These are phyloP conservation scores for Fusarium phyllophilum DNA, from an alignment of 2,329 filamentous ascomycete species.

Conservation along the genomic window DNA sequence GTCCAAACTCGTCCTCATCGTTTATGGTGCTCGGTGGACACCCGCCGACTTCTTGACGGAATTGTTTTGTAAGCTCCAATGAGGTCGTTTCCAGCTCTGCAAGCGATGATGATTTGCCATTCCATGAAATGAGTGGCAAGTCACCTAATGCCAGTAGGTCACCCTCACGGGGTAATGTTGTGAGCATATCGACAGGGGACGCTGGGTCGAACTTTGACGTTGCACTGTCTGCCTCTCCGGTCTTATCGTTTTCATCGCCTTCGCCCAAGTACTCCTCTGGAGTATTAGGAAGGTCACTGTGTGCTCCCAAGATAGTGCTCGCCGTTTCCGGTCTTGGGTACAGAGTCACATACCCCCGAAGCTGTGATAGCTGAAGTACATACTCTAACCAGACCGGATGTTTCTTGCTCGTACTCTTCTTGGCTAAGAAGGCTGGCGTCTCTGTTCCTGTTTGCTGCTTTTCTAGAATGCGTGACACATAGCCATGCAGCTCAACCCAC, in stretches of 20 bases:
- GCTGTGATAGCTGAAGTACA: constrained; percentile 77
- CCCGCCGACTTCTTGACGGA: constrained; percentile 73
- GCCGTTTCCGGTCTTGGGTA: constrained; percentile 74
- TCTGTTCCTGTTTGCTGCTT: constrained; percentile 50
- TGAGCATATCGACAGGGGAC: constrained; percentile 58
- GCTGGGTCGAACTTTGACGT: constrained; percentile 53
- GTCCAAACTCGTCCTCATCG: constrained; percentile 31
- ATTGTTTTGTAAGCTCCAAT: constrained; percentile 64
- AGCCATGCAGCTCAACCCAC: constrained; percentile 87
- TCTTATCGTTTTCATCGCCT: constrained; percentile 39
- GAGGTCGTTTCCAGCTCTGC: constrained; percentile 57
- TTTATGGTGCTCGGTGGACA: constrained; percentile 56
- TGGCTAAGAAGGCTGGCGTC: constrained; percentile 53
- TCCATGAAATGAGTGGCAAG: constrained; percentile 71
- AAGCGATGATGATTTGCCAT: constrained; percentile 61
- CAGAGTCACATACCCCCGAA: constrained; percentile 80
- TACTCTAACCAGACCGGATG: constrained; percentile 84
- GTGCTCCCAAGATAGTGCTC: constrained; percentile 73
- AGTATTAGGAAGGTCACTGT: constrained; percentile 76
- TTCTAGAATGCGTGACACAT: constrained; percentile 73
- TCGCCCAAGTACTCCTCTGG: constrained; percentile 73
- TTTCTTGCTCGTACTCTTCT: constrained; percentile 72
- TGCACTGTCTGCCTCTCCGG: constrained; percentile 45
- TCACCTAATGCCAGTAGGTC: constrained; percentile 56
- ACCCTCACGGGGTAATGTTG: constrained; percentile 58